Conservation (phyloP, 768 basidiomycete species). For the Vararia minispora region DNA sequence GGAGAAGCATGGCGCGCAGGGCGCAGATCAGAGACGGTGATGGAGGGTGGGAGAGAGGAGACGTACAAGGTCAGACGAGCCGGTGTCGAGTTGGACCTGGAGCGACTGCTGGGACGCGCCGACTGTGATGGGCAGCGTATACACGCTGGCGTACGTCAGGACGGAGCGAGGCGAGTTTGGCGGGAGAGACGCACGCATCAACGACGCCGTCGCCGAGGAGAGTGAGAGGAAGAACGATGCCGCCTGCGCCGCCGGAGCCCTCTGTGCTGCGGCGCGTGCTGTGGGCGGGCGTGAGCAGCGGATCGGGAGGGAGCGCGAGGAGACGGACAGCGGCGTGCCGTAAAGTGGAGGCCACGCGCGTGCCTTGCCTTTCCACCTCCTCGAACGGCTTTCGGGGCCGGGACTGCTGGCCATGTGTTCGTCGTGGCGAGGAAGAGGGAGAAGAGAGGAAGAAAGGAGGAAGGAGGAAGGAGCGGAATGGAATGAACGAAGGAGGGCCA, state of each 20-base stretch:
- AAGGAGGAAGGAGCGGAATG: background rate
- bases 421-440: background rate
- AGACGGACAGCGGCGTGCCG: too few relatives aligned
- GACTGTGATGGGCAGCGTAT: constrained; percentile 49
- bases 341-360: too few relatives aligned
- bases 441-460: background rate
- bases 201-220: constrained; percentile 41
- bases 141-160: constrained; percentile 42
- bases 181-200: constrained; percentile 43
- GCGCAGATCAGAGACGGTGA: too few relatives aligned
- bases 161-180: background rate
- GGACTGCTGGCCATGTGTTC: background rate
- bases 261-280: constrained; percentile 22
- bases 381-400: background rate
- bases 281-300: constrained; percentile 1
- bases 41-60: too few relatives aligned
- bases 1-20: background rate
- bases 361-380: constrained; percentile 17
- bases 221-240: constrained; percentile 47
- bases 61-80: constrained; percentile 70
- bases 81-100: constrained; percentile 68
- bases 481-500: background rate
- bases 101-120: constrained; percentile 39
- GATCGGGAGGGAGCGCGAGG: too few relatives aligned
- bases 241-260: constrained; percentile 38